Percentiles rank a stretch among this genome's conserved stretches.
phyloP scores from a whole-genome alignment of 495 filamentous ascomycete species.

The Rhizodiscina lignyota region DNA sequence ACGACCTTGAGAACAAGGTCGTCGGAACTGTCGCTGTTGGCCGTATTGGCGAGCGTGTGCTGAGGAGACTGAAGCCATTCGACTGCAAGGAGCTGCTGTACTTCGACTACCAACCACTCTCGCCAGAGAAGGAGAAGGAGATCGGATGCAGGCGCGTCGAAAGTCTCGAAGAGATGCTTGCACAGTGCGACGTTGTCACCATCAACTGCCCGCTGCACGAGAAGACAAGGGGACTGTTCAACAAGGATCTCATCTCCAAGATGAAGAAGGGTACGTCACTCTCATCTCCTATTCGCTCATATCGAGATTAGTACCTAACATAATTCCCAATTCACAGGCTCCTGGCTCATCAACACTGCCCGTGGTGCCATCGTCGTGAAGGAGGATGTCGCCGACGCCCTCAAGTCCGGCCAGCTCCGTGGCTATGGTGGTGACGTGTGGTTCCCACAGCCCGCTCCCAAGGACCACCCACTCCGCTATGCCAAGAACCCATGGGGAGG shows the following conservation, averaged over 20 bases:
- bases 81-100: slow-evolving; percentile 99
- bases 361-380: slow-evolving; percentile 98
- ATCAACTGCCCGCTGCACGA: slow-evolving; percentile 99
- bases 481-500: slow-evolving; percentile 90
- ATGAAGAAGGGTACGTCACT: slow-evolving; percentile 74
- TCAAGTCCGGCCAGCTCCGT: slow-evolving; percentile 84
- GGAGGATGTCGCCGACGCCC: slow-evolving; percentile 91
- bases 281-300: neutral
- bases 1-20: slow-evolving; percentile 91
- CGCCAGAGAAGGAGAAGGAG: slow-evolving; percentile 76
- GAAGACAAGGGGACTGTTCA: slow-evolving; percentile 90
- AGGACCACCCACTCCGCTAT: slow-evolving; percentile 84
- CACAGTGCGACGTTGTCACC: slow-evolving; percentile 94
- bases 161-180: slow-evolving; percentile 80
- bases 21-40: slow-evolving; percentile 96
- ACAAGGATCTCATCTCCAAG: slow-evolving; percentile 98
- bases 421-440: slow-evolving; percentile 95
- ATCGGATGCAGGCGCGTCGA: slow-evolving; percentile 87
- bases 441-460: slow-evolving; percentile 86
- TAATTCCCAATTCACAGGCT: slow-evolving; percentile 30
- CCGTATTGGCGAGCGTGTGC: slow-evolving; percentile 94
- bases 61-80: slow-evolving; percentile 86
- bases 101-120: slow-evolving; percentile 96
- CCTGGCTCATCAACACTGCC: slow-evolving; percentile 96
- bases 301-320: neutral